Evolutionary conservation across 192 early-diverging fungal genomes (phyloP).

Genomic region (Entomortierella lignicola): DNA sequence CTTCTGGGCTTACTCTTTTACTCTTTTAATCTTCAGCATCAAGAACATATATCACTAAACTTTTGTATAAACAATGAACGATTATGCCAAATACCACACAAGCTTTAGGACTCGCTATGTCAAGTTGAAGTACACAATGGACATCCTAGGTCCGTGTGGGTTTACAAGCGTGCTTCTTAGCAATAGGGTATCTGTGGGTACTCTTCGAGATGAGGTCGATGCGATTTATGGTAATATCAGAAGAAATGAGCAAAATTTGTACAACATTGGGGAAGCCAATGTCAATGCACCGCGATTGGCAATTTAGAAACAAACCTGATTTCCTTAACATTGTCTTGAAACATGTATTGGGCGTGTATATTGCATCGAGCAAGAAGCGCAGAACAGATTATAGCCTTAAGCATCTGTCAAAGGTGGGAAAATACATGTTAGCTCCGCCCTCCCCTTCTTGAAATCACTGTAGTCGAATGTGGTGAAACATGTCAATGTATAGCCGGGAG

Average conservation of each 20-base stretch:
- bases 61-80: neutral
- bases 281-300: neutral
- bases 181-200: conserved; percentile 5
- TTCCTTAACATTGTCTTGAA: conserved; percentile 15
- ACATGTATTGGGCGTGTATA: conserved; percentile 1
- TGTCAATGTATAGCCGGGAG: neutral
- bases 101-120: neutral
- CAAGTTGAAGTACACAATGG: conserved; percentile 12
- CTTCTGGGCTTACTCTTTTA: no score
- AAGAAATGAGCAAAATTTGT: conserved; percentile 4
- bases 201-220: conserved; percentile 3
- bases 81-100: neutral
- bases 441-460: no score
- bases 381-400: conserved; percentile 5
- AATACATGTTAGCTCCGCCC: no score
- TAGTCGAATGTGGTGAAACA: no score
- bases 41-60: neutral
- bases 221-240: conserved; percentile 3
- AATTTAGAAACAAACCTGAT: conserved; percentile 1
- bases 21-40: no score
- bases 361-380: conserved; percentile 3
- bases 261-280: neutral
- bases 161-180: neutral
- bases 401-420: conserved; percentile 3
- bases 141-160: conserved; percentile 13